phyloP scores from a whole-genome alignment of 768 basidiomycete genomes.

The Collybiopsis luxurians region DNA sequence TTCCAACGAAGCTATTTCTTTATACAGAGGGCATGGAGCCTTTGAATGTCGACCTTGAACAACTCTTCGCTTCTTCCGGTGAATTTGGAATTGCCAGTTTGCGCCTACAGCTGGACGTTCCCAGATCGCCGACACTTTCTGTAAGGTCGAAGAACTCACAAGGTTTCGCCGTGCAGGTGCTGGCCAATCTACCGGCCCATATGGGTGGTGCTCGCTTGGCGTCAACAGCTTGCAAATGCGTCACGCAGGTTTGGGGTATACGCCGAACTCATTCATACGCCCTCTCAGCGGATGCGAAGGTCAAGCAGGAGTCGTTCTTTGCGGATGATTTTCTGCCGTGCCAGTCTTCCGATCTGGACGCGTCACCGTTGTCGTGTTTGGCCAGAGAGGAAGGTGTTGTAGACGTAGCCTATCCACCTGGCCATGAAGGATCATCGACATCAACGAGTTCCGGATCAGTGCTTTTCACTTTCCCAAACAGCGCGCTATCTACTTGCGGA shows the following conservation, averaged over 20 bases:
- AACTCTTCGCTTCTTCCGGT: background rate
- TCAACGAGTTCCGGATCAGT: conserved; percentile 24
- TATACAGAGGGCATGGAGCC: background rate
- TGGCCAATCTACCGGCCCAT: background rate
- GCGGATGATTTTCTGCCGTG: too few species aligned
- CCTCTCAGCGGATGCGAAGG: background rate
- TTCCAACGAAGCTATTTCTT: background rate
- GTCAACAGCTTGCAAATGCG: background rate
- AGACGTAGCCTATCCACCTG: background rate
- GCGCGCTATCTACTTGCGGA: conserved; percentile 59
- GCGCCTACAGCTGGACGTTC: background rate
- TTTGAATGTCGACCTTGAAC: background rate
- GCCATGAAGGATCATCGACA: conserved; percentile 25
- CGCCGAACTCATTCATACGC: background rate
- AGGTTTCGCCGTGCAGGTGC: background rate
- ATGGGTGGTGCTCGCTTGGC: background rate
- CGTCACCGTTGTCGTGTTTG: background rate
- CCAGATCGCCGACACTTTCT: background rate
- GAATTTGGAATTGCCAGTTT: background rate
- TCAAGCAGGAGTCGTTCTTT: background rate
- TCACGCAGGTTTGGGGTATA: conserved; percentile 2
- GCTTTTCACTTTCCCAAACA: conserved; percentile 45
- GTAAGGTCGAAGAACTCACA: background rate
- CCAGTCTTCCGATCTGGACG: background rate
- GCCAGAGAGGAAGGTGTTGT: background rate